Percentiles rank a stretch among this genome's conserved stretches.
Conservation (phyloP, 495 filamentous ascomycete species). For the Penicillium silybi region DNA sequence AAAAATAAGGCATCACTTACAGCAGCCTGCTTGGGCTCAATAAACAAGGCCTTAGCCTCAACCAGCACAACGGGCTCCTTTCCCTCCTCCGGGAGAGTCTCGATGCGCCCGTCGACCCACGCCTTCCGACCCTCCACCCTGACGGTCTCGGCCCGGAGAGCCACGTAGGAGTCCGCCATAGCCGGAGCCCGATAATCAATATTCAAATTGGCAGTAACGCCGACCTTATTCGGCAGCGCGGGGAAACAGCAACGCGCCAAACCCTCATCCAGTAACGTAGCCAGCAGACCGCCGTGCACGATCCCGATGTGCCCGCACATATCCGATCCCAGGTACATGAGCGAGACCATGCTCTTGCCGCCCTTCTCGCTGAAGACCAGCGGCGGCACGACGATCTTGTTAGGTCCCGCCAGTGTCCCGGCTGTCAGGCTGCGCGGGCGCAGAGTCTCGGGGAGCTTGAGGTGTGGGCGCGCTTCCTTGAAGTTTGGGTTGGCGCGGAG, state of each 20-base stretch:
- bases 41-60: slow-evolving; percentile 80
- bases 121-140: slow-evolving; percentile 94
- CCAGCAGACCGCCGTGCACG: slow-evolving; percentile 85
- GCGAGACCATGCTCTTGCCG: slow-evolving; percentile 67
- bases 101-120: slow-evolving; percentile 90
- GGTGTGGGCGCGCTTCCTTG: slow-evolving; percentile 76
- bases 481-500: slow-evolving; percentile 66
- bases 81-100: slow-evolving; percentile 66
- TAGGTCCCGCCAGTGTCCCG: slow-evolving; percentile 71
- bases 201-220: slow-evolving; percentile 85
- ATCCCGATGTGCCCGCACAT: slow-evolving; percentile 91
- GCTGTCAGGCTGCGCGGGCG: slow-evolving; percentile 75
- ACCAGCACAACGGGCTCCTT: slow-evolving; percentile 63
- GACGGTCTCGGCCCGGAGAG: slow-evolving; percentile 73
- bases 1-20: slow-evolving; percentile 38
- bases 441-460: slow-evolving; percentile 69
- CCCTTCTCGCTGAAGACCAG: slow-evolving; percentile 66
- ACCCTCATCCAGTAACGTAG: slow-evolving; percentile 89
- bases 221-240: slow-evolving; percentile 82
- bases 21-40: slow-evolving; percentile 81
- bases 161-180: slow-evolving; percentile 70
- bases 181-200: slow-evolving; percentile 84
- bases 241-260: slow-evolving; percentile 88
- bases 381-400: slow-evolving; percentile 79
- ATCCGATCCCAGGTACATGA: slow-evolving; percentile 75